Evolutionary conservation across 352 stramenopile genomes (phyloP), one percentile per base, ranked within the genome.

Genomic region (Globisporangium okanoganense): DNA sequence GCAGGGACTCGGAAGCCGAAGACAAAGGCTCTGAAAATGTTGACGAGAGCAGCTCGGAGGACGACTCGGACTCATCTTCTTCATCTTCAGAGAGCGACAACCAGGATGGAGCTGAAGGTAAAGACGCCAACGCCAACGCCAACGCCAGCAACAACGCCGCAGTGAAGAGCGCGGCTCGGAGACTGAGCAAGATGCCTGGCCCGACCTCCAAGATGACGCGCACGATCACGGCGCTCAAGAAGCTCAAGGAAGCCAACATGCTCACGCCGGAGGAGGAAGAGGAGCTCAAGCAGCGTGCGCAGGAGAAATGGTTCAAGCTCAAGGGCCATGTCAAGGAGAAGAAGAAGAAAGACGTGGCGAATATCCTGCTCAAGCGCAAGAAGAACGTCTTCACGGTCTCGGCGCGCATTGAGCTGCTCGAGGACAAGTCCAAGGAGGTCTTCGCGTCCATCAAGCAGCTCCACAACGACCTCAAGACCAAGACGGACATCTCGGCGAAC

Each of bases 351-450:
- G 79, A 88, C 33, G 69, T 88, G 13, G 72, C 78, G 5, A 90
- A 87, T 43, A 90, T 90, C 50, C 36, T 88, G 35, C 72, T 90
- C 48, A 90, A 87, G 63, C 81, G 81, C 53, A 90, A 90, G 67
- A 90, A 90, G 48, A 90, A 88, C 20, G 78, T 90, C 4, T 90
- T 90, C 52, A 90, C 81, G 1, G 79, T 90, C 5, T 90, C 81
- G 9, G 82, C 79, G 6, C 71, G 81, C 27, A 87, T 90, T 53
- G 81, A 90, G 56, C 62, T 90, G 14, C 67, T 90, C 0, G 81
- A 90, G 25, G 81, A 90, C 10, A 90, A 90, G 47, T 90, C 81
- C 1, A 69, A 73, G 25, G 80, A 90, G 57, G 58, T 88, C 49
- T 90, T 78, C 33, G 73, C 77, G 31, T 75, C 73, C 1, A 75